phyloP scores from a whole-genome alignment of 2,329 filamentous ascomycete species.

The Metarhizium robertsii region DNA sequence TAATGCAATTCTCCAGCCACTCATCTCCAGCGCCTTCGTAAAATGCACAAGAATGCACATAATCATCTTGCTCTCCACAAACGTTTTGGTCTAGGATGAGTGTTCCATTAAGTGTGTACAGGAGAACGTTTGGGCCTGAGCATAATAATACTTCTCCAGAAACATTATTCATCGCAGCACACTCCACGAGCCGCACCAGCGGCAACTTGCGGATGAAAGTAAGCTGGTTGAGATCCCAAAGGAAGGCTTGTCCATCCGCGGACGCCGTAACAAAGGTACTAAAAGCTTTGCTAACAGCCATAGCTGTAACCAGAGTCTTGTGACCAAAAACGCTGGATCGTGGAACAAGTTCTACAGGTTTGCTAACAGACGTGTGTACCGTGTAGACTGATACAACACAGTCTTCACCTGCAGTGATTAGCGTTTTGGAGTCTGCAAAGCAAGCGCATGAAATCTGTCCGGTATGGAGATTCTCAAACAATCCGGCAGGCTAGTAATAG shows the following conservation, averaged over 20 bases:
- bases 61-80: conserved; percentile 62
- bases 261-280: conserved; percentile 80
- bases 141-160: conserved; percentile 85
- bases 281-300: conserved; percentile 81
- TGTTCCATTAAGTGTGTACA: conserved; percentile 85
- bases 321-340: conserved; percentile 83
- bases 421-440: conserved; percentile 81
- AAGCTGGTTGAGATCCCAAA: conserved; percentile 91
- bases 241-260: conserved; percentile 68
- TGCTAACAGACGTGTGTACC: conserved; percentile 52
- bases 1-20: conserved; percentile 76
- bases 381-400: conserved; percentile 83
- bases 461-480: conserved; percentile 90
- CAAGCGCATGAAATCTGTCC: conserved; percentile 76
- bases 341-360: conserved; percentile 68
- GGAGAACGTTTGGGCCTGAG: conserved; percentile 60
- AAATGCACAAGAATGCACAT: conserved; percentile 74
- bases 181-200: conserved; percentile 51
- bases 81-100: conserved; percentile 75
- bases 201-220: conserved; percentile 74
- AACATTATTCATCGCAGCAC: conserved; percentile 79
- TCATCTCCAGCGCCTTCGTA: conserved; percentile 88
- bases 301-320: conserved; percentile 68
- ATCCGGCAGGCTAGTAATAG: conserved; percentile 51
- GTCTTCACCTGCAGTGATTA: conserved; percentile 87